Percentiles rank a stretch among this genome's conserved stretches.
phyloP scores from a whole-genome alignment of 2,329 filamentous ascomycete genomes.

The Penicillium aurantiogriseum region DNA sequence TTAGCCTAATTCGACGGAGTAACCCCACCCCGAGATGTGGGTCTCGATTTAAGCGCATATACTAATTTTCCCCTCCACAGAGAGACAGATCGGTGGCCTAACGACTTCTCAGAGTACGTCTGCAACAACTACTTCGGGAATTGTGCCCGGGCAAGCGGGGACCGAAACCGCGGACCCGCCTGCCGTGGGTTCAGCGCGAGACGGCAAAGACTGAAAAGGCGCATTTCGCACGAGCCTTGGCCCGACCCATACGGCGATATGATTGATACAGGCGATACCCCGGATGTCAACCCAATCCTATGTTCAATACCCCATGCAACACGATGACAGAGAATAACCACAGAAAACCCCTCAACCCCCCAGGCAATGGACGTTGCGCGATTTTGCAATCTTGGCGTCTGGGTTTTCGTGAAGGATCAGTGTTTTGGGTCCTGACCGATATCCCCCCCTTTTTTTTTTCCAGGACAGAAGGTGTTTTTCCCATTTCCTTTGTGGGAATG shows the following conservation, averaged over 20 bases:
- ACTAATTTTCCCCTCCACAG: slow-evolving; percentile 10
- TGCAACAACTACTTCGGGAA: slow-evolving; percentile 9
- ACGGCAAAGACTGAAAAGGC: slow-evolving; percentile 20
- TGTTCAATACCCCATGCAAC: background rate
- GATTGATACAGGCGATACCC: slow-evolving; percentile 4
- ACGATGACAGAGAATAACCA: background rate
- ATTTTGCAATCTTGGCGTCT: background rate
- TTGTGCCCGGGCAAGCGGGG: slow-evolving; percentile 18
- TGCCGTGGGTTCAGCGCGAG: slow-evolving; percentile 14
- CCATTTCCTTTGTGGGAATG: background rate
- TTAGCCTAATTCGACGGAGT: background rate
- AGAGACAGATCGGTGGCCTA: slow-evolving; percentile 25
- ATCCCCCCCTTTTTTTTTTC: background rate
- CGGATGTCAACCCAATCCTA: background rate
- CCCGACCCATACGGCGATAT: background rate
- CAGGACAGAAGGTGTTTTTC: background rate
- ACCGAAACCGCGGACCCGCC: slow-evolving; percentile 20
- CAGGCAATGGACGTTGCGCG: background rate
- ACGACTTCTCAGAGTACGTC: slow-evolving; percentile 8
- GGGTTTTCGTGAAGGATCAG: background rate
- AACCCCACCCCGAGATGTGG: slow-evolving; percentile 5
- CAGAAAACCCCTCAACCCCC: background rate
- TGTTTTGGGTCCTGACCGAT: background rate
- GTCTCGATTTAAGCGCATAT: background rate
- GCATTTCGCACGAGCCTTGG: background rate